Base-by-base conservation (phyloP, 202 grass and related monocot genomes). In the Panicum virgatum region DNA sequence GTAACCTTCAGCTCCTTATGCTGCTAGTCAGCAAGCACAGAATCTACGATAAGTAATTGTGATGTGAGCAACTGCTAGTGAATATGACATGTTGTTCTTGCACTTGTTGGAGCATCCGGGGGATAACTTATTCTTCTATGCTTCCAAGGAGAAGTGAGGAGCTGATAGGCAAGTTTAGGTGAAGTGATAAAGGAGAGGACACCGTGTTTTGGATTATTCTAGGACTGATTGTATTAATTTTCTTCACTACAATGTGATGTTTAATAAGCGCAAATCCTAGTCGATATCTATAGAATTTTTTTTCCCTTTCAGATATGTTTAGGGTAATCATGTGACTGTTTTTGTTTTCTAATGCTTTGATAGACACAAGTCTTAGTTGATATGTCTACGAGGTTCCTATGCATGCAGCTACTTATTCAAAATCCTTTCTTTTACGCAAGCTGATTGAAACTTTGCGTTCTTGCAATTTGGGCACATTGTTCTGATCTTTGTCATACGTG, bases 81-180 rank as follows among this genome's bases (percentile, higher is more conserved):
- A 25, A 25, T 22, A 15, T 69, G 66, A 69, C 66, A 69, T 2
- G 22, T 45, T 69, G 39, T 69, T 27, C 65, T 68, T 45, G 66
- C n/a, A 44, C 39, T 9, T 69, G 45, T 68, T 12, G 20, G 63
- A 13, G n/a, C 39, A 68, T 68, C 38, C 3, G 2, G 12, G n/a
- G 65, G 66, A 26, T 26, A 44, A 15, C 5, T 45, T 69, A 45
- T 69, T 81, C 51, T 81, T 69, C 29, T 81, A 4, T 60, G 20
- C 29, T 67, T 81, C 16, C 51, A 81, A 69, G 75, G 77, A 48
- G 36, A 61, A 57, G 9, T 44, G 38, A 45, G 61, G n/a, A 81
- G 42, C 62, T 69, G 70, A 62, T 70, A 53, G 4, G 22, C 32
- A 62, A 69, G 13, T 22, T 42, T 43, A 25, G 36, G 19, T 66